Base-by-base conservation (phyloP, 306 rosid species). In the Calophaca sinica region DNA sequence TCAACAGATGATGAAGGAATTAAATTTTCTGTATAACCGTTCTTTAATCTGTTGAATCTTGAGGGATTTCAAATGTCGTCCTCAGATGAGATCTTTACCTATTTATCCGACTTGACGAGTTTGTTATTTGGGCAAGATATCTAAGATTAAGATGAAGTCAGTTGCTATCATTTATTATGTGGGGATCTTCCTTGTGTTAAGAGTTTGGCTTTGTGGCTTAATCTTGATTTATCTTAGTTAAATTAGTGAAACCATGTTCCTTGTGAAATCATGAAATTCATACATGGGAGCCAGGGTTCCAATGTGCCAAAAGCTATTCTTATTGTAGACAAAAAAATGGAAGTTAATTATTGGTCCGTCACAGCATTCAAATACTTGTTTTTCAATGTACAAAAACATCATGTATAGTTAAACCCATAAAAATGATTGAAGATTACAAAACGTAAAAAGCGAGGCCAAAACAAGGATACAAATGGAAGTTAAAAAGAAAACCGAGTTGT, bases 1-100 rank as follows among this genome's bases (percentile, higher is more conserved):
- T 91, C 96, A n/a, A 81, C 97, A 35, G 98, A 93, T 58, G 98
- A 93, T 48, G 98, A 93, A 80, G 98, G 98, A 29, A 82, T 93
- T 32, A 93, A 93, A 70, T 91, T 93, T 87, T 91, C 97, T 61
- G 7, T 84, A 14, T 88, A 68, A 81, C 39, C 53, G 42, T 59
- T 66, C 11, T 67, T 51, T 49, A 35, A 60, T 75, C 11, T 68
- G 28, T 50, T 74, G 11, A 59, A 67, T 68, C 66, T 29, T 12
- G 15, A 12, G 38, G 62, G 54, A 48, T 75, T 64, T 83, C 41
- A 46, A 9, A 31, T 81, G 15, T 68, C 29, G 45, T 68, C 45
- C 29, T n/a, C 29, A 20, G 59, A 7, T 59, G 51, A 14, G 62
- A 15, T 13, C 60, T 62, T 59, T 63, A 10, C 13, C n/a, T 54